Evolutionary conservation across 352 stramenopile genomes (phyloP), one percentile per base, ranked within the genome.

Genomic region (Phytophthora brassicae): DNA sequence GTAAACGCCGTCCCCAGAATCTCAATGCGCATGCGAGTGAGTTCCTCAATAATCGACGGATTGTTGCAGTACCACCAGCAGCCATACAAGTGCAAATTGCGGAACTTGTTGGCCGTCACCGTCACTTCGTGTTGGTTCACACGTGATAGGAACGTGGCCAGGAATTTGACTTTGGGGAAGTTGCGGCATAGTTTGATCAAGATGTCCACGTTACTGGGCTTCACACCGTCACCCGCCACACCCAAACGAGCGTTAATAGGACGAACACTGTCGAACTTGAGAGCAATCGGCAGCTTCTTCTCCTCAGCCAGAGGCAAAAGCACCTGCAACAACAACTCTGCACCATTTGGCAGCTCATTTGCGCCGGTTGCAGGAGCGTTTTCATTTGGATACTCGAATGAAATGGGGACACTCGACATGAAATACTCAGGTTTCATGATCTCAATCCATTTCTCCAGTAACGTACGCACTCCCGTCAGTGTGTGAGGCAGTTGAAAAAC

Each of bases 1-100:
- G 92, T 98, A 70, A 98, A 98, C 6, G 79, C 88, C 42, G 89
- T 97, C 19, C 95, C 92, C 23, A 98, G 70, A 62, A 98, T 92
- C 78, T 98, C 91, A 13, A 98, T 79, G 47, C 95, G 78, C 90
- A 98, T 97, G 20, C 66, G 73, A 7, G 85, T 96, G 42, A 93
- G 64, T 65, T 90, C 79, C 36, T 88, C 62, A 44, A 98, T 97
- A 47, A 98, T 97, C 41, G 84, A 96, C 26, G 93, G 93, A 70
- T 98, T 98, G 79, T 98, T 98, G 75, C 90, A 98, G 79, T 97
- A 98, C 91, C 92, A 97, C 87, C 87, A 96, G 74, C 88, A 97
- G 29, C 94, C 94, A 73, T 98, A 98, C 24, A 98, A 59, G 59
- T 98, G 92, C 44, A 98, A 60, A 68, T 98, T 98, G 24, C 76